phyloP scores from a whole-genome alignment of 2,329 filamentous ascomycete genomes.

The Xylariomycetidae sp. region DNA sequence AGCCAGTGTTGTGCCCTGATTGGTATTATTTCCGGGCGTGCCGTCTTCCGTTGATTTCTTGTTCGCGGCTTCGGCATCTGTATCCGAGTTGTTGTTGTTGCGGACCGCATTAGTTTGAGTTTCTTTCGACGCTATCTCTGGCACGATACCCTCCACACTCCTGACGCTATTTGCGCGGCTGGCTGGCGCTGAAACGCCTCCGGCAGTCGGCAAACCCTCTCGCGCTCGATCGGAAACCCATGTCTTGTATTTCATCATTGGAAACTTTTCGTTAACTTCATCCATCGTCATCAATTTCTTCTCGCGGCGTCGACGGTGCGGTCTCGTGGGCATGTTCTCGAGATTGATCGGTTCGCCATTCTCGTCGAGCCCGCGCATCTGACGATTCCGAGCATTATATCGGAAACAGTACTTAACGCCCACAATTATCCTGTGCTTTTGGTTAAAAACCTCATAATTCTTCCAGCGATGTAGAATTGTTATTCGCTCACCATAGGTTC shows the following conservation, averaged over 20 bases:
- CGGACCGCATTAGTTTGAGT: conserved; percentile 39
- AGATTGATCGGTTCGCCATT: conserved; percentile 87
- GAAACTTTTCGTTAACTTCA: conserved; percentile 96
- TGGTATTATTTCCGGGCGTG: not conserved
- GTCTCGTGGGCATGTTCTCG: conserved; percentile 70
- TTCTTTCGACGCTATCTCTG: conserved; percentile 39
- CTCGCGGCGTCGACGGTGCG: conserved; percentile 81
- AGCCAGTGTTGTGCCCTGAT: not conserved
- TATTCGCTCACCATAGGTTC: conserved; percentile 80
- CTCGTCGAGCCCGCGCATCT: conserved; percentile 64
- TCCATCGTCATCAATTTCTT: conserved; percentile 99
- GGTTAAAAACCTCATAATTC: conserved; percentile 11
- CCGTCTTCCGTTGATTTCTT: conserved; percentile 16
- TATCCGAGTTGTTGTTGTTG: conserved; percentile 25
- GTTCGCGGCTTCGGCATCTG: conserved; percentile 22
- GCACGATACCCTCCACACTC: conserved; percentile 55
- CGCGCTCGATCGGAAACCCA: conserved; percentile 83
- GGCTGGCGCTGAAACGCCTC: conserved; percentile 72
- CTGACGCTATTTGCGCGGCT: conserved; percentile 72
- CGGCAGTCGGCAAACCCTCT: conserved; percentile 76
- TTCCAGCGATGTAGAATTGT: conserved; percentile 1
- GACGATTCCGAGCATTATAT: conserved; percentile 91
- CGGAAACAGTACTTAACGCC: conserved; percentile 99
- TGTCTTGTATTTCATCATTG: conserved; percentile 91
- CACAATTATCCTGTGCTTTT: conserved; percentile 80